These are phyloP conservation scores for Leccinellum rugosiceps DNA, from an alignment of 768 basidiomycete genomes.

Conservation along the genomic window DNA sequence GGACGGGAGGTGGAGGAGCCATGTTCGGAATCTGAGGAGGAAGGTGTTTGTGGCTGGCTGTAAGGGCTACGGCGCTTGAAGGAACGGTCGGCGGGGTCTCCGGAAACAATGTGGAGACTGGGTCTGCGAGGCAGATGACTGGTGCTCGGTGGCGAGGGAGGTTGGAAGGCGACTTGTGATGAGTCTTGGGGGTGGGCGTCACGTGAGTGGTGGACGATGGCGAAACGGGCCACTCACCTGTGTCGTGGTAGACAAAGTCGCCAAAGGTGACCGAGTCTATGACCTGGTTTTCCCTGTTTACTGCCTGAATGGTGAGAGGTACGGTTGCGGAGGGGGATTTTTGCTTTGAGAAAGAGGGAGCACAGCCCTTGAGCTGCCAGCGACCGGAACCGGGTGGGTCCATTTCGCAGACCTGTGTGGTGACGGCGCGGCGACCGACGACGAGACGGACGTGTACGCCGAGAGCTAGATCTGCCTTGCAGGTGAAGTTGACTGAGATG, in stretches of 20 bases:
- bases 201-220: neutral
- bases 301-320: constrained; percentile 59
- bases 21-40: constrained; percentile 41
- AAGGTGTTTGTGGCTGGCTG: constrained; percentile 38
- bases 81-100: constrained; percentile 17
- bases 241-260: constrained; percentile 61
- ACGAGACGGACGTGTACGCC: constrained; percentile 68
- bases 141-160: neutral
- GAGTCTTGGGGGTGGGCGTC: constrained; percentile 4
- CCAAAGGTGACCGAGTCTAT: constrained; percentile 71
- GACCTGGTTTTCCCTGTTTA: constrained; percentile 49
- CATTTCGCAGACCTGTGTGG: constrained; percentile 60
- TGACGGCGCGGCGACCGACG: constrained; percentile 64
- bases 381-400: constrained; percentile 44
- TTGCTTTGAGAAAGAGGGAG: constrained; percentile 51
- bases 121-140: constrained; percentile 14
- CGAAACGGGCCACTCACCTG: constrained; percentile 31
- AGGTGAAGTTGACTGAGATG: constrained; percentile 55
- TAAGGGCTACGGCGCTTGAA: constrained; percentile 40
- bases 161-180: neutral
- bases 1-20: constrained; percentile 21
- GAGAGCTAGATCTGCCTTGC: constrained; percentile 19
- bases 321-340: constrained; percentile 40
- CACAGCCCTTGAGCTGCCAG: constrained; percentile 65
- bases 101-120: constrained; percentile 29